These are phyloP conservation scores for Neoboletus subvelutipes DNA, from an alignment of 768 basidiomycete genomes.

Conservation along the genomic window DNA sequence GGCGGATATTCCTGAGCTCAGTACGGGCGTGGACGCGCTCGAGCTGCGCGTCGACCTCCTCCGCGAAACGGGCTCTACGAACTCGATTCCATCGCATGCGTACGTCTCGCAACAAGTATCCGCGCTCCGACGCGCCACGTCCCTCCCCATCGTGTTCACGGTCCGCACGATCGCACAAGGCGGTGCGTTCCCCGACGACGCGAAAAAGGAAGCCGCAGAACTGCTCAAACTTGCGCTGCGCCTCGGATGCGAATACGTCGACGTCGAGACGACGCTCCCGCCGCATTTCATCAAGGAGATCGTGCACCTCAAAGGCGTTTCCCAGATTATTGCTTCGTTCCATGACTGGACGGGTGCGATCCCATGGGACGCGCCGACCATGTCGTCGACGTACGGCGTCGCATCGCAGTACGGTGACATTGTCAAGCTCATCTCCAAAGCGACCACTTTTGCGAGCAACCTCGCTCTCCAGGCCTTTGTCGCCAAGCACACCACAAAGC, in stretches of 20 bases:
- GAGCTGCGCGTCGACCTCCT: constrained; percentile 95
- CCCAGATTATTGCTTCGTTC: constrained; percentile 89
- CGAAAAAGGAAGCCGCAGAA: constrained; percentile 66
- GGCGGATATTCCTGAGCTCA: constrained; percentile 66
- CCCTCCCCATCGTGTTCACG: constrained; percentile 89
- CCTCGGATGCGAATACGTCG: constrained; percentile 88
- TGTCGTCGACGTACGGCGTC: constrained; percentile 66
- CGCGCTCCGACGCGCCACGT: constrained; percentile 69
- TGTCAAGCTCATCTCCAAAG: constrained; percentile 90
- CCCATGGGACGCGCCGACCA: constrained; percentile 70
- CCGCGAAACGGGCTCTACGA: constrained; percentile 47
- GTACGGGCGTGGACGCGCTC: constrained; percentile 84
- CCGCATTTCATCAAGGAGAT: constrained; percentile 60
- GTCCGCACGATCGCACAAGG: constrained; percentile 88
- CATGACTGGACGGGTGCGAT: constrained; percentile 90
- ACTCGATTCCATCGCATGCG: constrained; percentile 57
- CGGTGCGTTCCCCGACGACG: constrained; percentile 84
- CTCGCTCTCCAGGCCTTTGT: constrained; percentile 75
- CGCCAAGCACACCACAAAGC: constrained; percentile 58
- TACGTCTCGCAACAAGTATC: constrained; percentile 85
- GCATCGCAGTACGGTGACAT: constrained; percentile 79
- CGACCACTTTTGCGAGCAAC: constrained; percentile 73
- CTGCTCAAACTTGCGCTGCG: constrained; percentile 78
- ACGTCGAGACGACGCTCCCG: constrained; percentile 82
- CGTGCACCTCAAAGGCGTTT: constrained; percentile 59